Evolutionary conservation across 306 rosid species (phyloP).

Genomic region (Leucaena leucocephala): DNA sequence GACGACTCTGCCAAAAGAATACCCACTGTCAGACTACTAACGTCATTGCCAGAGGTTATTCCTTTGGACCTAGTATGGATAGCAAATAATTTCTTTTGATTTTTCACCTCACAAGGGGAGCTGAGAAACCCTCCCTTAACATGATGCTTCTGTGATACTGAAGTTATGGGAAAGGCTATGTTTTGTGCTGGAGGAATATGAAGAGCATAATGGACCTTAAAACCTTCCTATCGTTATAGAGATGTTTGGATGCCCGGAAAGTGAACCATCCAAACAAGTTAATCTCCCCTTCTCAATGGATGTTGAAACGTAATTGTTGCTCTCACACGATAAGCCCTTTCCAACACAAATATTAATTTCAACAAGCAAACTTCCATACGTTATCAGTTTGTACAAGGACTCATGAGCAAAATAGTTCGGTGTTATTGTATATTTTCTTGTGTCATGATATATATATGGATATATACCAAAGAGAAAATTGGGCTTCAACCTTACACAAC

Average conservation of each 20-base stretch:
- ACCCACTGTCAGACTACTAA: too few relatives aligned
- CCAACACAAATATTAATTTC: background rate
- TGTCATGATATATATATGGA: constrained; percentile 25
- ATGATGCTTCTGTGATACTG: background rate
- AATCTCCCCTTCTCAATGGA: background rate
- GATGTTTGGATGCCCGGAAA: background rate
- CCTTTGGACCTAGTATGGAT: too few relatives aligned
- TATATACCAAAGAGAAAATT: constrained; percentile 33
- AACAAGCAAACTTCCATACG: constrained; percentile 3
- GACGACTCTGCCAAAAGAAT: too few relatives aligned
- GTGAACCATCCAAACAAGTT: background rate
- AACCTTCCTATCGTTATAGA: background rate
- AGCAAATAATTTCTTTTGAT: too few relatives aligned
- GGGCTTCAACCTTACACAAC: constrained; percentile 34
- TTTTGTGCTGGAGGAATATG: background rate
- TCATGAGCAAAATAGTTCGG: constrained; percentile 4
- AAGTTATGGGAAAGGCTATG: background rate
- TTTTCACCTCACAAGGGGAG: background rate
- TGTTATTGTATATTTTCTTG: constrained; percentile 32
- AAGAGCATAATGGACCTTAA: background rate
- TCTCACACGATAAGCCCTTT: background rate
- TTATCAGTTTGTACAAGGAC: constrained; percentile 24
- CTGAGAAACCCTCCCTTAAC: background rate
- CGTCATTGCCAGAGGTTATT: too few relatives aligned
- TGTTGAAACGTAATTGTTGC: background rate